phyloP scores from a whole-genome alignment of 148 eudicot genomes.

The Talinum fruticosum region DNA sequence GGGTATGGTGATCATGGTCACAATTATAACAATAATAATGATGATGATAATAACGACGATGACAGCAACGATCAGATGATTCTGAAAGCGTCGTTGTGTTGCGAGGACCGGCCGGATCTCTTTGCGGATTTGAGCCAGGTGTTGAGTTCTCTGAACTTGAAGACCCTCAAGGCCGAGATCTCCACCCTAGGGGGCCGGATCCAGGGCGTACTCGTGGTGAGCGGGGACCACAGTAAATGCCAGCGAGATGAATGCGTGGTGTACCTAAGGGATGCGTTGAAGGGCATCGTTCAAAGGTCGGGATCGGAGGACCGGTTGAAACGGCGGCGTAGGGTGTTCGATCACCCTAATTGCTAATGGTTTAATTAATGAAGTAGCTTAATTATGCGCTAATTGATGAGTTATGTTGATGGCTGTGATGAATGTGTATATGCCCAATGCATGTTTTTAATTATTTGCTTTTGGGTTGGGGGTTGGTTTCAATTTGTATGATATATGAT shows the following conservation, averaged over 20 bases:
- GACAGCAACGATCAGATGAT: slow-evolving; percentile 10
- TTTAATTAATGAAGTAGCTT: too few relatives aligned
- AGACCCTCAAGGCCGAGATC: slow-evolving; percentile 33
- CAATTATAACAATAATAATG: neutral
- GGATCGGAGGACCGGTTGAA: slow-evolving; percentile 28
- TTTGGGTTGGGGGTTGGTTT: neutral
- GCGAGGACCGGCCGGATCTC: slow-evolving; percentile 40
- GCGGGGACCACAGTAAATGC: neutral
- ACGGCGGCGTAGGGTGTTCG: slow-evolving; percentile 35
- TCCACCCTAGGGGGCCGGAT: slow-evolving; percentile 38
- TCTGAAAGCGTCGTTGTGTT: slow-evolving; percentile 36
- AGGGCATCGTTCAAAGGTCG: slow-evolving; percentile 34
- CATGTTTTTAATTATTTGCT: neutral
- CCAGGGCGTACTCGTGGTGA: slow-evolving; percentile 31
- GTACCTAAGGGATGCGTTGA: slow-evolving; percentile 37
- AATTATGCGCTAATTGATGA: neutral
- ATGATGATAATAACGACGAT: neutral
- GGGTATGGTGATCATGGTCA: neutral
- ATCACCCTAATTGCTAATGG: slow-evolving; percentile 3
- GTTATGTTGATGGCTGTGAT: neutral
- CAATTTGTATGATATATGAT: neutral
- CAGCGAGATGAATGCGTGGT: slow-evolving; percentile 28
- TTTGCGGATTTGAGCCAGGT: slow-evolving; percentile 32
- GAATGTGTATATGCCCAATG: slow-evolving; percentile 5
- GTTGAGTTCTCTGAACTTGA: slow-evolving; percentile 23